Conservation (phyloP, 345 rosid species). For the Lepidium africanum region DNA sequence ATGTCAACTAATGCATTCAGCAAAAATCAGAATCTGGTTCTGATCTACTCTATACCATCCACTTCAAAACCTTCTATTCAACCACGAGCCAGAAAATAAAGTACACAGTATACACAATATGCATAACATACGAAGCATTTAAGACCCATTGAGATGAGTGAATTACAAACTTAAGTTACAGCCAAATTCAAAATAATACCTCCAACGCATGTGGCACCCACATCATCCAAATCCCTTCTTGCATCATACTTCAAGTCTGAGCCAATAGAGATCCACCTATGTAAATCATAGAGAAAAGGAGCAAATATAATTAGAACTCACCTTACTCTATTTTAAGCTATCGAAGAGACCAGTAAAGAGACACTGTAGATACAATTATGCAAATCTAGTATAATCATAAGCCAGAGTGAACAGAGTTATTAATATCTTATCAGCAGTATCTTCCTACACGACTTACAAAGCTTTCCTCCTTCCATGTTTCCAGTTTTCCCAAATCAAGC, state of each 20-base stretch:
- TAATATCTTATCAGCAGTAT: neutral
- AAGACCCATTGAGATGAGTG: neutral
- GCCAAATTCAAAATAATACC: conserved; percentile 35
- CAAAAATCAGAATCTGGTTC: neutral
- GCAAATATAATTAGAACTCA: conserved; percentile 6
- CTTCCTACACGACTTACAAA: conserved; percentile 47
- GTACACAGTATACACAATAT: neutral
- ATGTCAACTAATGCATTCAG: neutral
- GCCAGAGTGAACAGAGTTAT: neutral
- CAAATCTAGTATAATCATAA: neutral
- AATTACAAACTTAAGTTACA: neutral
- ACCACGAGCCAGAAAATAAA: neutral
- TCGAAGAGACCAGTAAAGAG: neutral
- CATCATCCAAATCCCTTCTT: conserved; percentile 97
- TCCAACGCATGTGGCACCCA: conserved; percentile 72
- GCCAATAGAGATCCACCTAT: conserved; percentile 98
- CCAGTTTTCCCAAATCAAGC: conserved; percentile 98
- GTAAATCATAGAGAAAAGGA: conserved; percentile 20
- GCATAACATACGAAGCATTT: conserved; percentile 3
- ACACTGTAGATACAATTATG: neutral
- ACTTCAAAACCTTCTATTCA: neutral
- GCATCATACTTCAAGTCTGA: conserved; percentile 95
- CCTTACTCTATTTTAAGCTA: neutral
- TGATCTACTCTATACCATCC: conserved; percentile 7
- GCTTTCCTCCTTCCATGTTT: conserved; percentile 71